Evolutionary conservation across 257 asterid genomes (phyloP), one percentile per base, ranked within the genome.

Genomic region (Mentha longifolia): DNA sequence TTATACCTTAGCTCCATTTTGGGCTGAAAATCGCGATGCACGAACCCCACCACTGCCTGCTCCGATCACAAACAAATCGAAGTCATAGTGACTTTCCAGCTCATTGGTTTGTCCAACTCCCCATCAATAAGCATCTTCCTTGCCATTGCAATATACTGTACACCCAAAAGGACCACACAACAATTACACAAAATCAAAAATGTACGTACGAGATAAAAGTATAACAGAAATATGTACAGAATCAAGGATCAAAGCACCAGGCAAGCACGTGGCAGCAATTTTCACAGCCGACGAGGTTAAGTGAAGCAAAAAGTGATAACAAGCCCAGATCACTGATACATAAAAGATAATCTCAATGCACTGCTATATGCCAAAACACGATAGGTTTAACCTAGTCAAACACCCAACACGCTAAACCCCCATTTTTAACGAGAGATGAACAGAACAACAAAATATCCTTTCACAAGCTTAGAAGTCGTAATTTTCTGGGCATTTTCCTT

Each of bases 21-120:
- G 97, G 6, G 98, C 96, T 11, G 98, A 91, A 82, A 93, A 93
- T 5, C 97, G 80, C 9, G 90, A 54, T 13, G 98, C 98, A 9
- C 97, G 96, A 71, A 93, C 98, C n/a, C 97, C 97, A 61, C 98
- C 98, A 78, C 98, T 93, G 50, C 97, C 98, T 41, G 98, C 98
- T 52, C 98, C 98, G 70, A 93, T 93, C 39, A 93, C 98, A 67
- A 93, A 93, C 67, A 91, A 86, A 85, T 93, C 98, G 55, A 83
- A 91, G 77, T 93, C 97, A 79, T 82, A 93, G 57, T 69, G 92
- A 65, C n/a, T 75, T 54, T 79, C 88, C 41, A 63, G 87, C 68
- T 72, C 87, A 71, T 64, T 69, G 20, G 83, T 61, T 37, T 83
- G 15, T 70, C 78, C 71, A 85, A 74, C 78, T 84, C 90, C 20